Conservation (phyloP, 2,329 filamentous ascomycete genomes). For the Colletotrichum plurivorum region DNA sequence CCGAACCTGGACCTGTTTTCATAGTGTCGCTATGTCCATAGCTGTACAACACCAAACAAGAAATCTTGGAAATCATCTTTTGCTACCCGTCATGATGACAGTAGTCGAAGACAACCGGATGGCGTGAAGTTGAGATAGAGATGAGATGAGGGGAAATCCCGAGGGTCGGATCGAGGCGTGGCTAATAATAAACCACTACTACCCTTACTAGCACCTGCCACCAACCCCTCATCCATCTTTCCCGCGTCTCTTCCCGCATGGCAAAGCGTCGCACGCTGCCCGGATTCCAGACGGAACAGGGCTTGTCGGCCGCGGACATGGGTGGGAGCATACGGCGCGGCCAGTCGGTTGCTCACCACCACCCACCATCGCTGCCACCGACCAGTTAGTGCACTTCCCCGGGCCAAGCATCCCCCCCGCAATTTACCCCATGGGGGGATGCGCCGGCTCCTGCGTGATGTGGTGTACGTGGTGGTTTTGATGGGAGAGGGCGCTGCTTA, state of each 20-base stretch:
- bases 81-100: neutral
- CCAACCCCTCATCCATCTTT: slow-evolving; percentile 32
- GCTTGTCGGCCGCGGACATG: slow-evolving; percentile 7
- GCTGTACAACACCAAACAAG: slow-evolving; percentile 32
- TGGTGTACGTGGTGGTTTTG: too few relatives aligned
- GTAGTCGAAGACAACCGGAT: neutral
- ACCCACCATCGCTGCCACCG: neutral
- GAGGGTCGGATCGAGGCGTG: slow-evolving; percentile 12
- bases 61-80: slow-evolving; percentile 6
- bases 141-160: slow-evolving; percentile 17
- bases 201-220: neutral
- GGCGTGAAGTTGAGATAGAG: slow-evolving; percentile 30
- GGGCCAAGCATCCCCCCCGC: slow-evolving; percentile 10
- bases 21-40: slow-evolving; percentile 25
- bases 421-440: neutral
- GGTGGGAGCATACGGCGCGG: slow-evolving; percentile 1
- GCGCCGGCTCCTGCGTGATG: too few relatives aligned
- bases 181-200: slow-evolving; percentile 15
- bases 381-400: slow-evolving; percentile 6
- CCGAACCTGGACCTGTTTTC: slow-evolving; percentile 31
- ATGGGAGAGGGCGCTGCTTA: too few relatives aligned
- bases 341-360: slow-evolving; percentile 19
- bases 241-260: slow-evolving; percentile 24
- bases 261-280: slow-evolving; percentile 29
- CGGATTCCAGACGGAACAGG: slow-evolving; percentile 8